phyloP scores from a whole-genome alignment of 106 monocot species.

The Dioscorea zingiberensis region DNA sequence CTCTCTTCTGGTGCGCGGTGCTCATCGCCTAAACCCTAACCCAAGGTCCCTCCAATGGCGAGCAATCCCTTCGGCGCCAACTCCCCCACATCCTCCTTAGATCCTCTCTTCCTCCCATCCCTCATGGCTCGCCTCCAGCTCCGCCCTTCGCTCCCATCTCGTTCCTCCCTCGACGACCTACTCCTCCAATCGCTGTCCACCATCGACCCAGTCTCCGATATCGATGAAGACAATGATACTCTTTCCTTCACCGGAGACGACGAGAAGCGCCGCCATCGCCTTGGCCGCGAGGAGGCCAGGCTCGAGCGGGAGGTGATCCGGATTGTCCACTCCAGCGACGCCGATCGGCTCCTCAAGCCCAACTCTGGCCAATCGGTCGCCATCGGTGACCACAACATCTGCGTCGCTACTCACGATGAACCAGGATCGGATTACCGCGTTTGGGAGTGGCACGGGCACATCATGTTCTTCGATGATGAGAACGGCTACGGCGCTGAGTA shows the following conservation, averaged over 20 bases:
- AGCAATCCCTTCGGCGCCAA: neutral
- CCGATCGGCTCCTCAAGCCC: conserved; percentile 56
- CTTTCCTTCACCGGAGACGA: neutral
- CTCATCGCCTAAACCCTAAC: neutral
- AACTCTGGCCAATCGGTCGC: conserved; percentile 90
- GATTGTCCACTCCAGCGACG: conserved; percentile 58
- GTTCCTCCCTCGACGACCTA: conserved; percentile 60
- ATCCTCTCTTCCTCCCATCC: conserved; percentile 59
- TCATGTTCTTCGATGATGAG: conserved; percentile 90
- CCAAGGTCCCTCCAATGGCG: neutral
- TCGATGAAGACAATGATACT: conserved; percentile 17
- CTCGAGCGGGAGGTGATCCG: conserved; percentile 86
- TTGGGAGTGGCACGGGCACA: conserved; percentile 99
- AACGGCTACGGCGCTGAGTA: conserved; percentile 87
- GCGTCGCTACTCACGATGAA: conserved; percentile 81
- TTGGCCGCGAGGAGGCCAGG: conserved; percentile 77
- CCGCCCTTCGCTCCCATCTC: conserved; percentile 43
- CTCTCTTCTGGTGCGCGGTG: too few relatives aligned
- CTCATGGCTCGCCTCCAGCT: conserved; percentile 79
- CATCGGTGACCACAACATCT: conserved; percentile 80
- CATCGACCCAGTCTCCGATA: neutral
- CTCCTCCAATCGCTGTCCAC: conserved; percentile 29
- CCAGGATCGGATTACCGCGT: conserved; percentile 57
- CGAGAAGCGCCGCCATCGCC: conserved; percentile 19
- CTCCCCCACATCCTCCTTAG: conserved; percentile 35